Base-by-base conservation (phyloP, 2,329 filamentous ascomycete species). In the Orbilia quercus region DNA sequence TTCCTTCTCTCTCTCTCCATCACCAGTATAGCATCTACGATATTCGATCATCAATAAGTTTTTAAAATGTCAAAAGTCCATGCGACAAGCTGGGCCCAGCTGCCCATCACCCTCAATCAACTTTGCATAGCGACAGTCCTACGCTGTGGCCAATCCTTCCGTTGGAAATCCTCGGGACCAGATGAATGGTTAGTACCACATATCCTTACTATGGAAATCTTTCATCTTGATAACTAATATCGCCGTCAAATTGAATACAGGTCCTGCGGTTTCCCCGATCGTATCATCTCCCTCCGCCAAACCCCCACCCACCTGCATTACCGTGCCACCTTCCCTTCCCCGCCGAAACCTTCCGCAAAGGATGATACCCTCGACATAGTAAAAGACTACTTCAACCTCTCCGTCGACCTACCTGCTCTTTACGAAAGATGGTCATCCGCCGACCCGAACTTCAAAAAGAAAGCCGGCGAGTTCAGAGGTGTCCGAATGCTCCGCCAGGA, bases 51-150 rank as follows among this genome's bases (percentile, higher is more conserved):
- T 1, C 16, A 62, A 45, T 14, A 44, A n/a, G 4, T 7, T 55
- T 7, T 34, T 7, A 51, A 16, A 38, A 72, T 72, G 67, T 4
- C 47, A 16, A 72, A 72, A 50, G 40, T 14, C 23, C 48, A 60
- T 50, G 45, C 59, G 14, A 72, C 67, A 7, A 90, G 91, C 79
- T 99, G 95, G 95, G 88, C 88, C 76, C 96, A 91, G 82, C 82
- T 99, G 76, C 92, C 95, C 22, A 83, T 97, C 42, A 90, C 85
- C 73, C 82, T 96, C 34, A 87, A 89, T 2, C 95, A 99, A 80
- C 86, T 99, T 2, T 97, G 92, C 80, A 92, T 99, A 76, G 92
- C 96, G 78, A 99, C 94, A 0, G 96, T 92, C 0, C 83, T 99
- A 34, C 89, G 94, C 75, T 99, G 95, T 80, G 95, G 95, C 2